These are phyloP conservation scores for Talaromyces rugulosus DNA, from an alignment of 2,329 filamentous ascomycete species.

Conservation along the genomic window DNA sequence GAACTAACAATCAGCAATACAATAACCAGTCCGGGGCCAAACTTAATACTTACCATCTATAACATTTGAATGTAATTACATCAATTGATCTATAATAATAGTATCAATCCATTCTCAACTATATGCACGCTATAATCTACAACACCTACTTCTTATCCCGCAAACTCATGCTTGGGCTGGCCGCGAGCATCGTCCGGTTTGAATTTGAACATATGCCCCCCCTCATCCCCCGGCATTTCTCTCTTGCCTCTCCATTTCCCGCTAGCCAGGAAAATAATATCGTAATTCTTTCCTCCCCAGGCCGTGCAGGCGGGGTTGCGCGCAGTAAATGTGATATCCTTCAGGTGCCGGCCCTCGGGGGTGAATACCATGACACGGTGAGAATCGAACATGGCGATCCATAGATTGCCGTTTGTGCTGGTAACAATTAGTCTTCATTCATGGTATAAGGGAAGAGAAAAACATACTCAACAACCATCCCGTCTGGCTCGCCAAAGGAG, in stretches of 20 bases:
- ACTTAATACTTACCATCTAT: too few species aligned
- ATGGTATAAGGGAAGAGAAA: neutral
- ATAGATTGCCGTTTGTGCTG: slow-evolving; percentile 33
- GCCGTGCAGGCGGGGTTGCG: slow-evolving; percentile 34
- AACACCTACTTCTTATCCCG: slow-evolving; percentile 13
- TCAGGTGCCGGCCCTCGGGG: slow-evolving; percentile 28
- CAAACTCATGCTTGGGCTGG: slow-evolving; percentile 32
- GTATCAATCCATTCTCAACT: neutral
- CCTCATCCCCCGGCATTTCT: slow-evolving; percentile 26
- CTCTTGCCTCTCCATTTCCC: slow-evolving; percentile 22
- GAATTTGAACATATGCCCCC: slow-evolving; percentile 34
- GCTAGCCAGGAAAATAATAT: slow-evolving; percentile 31
- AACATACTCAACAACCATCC: slow-evolving; percentile 36
- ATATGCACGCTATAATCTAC: neutral
- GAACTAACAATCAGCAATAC: neutral
- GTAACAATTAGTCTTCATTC: neutral
- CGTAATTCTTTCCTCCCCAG: slow-evolving; percentile 32
- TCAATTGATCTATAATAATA: neutral
- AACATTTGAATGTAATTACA: neutral
- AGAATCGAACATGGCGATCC: slow-evolving; percentile 33
- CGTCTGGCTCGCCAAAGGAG: slow-evolving; percentile 32
- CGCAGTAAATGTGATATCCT: slow-evolving; percentile 30
- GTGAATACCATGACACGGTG: slow-evolving; percentile 32
- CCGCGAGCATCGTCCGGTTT: slow-evolving; percentile 23
- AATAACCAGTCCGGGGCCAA: too few species aligned